These are phyloP conservation scores for Massarina eburnea DNA, from an alignment of 2,329 filamentous ascomycete genomes.

Conservation along the genomic window DNA sequence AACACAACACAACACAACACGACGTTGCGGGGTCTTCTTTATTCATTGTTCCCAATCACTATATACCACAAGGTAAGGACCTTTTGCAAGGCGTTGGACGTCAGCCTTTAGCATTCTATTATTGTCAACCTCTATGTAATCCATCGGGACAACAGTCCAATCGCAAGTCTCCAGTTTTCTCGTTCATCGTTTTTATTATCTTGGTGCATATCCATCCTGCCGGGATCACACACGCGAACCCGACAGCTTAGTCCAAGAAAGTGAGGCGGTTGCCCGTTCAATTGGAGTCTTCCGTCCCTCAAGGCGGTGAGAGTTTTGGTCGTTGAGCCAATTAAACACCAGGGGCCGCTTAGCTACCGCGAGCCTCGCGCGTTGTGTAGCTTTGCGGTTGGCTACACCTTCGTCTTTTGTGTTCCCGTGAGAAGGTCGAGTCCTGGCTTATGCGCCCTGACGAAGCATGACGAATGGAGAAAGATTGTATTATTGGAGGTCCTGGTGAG, in stretches of 20 bases:
- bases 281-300: background rate
- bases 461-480: background rate
- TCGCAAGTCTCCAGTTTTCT: background rate
- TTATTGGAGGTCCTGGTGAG: background rate
- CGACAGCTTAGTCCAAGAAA: slow-evolving; percentile 1
- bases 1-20: background rate
- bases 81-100: background rate
- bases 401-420: slow-evolving; percentile 16
- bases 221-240: background rate
- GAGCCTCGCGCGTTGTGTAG: slow-evolving; percentile 10
- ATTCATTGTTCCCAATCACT: background rate
- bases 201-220: background rate
- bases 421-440: slow-evolving; percentile 4
- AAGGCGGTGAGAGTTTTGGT: slow-evolving; percentile 8
- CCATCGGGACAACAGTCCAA: background rate
- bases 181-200: background rate
- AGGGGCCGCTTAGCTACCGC: background rate
- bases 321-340: background rate
- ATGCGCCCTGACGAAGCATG: slow-evolving; percentile 1
- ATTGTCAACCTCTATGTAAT: background rate
- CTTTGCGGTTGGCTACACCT: slow-evolving; percentile 22
- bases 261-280: slow-evolving; percentile 9
- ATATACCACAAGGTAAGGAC: slow-evolving; percentile 5
- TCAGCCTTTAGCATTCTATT: no score
- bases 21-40: slow-evolving; percentile 2